A percentile compares a stretch with the other conserved stretches of the same genome.
These are phyloP conservation scores for Histomonas meleagridis DNA, from an alignment of 208 protist genomes.

Conservation along the genomic window DNA sequence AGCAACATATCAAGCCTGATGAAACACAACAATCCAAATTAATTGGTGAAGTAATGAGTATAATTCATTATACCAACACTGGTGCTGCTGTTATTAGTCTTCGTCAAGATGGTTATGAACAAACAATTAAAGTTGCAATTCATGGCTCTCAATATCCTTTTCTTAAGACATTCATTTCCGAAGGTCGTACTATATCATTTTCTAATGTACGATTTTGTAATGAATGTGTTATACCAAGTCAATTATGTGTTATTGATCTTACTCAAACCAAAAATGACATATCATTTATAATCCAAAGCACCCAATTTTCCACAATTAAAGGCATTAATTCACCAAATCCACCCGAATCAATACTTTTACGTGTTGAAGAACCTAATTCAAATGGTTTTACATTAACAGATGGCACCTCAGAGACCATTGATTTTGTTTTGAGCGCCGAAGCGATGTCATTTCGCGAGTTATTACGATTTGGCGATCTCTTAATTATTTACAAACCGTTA, in stretches of 20 bases:
- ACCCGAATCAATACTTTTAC: background rate
- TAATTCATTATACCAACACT: background rate
- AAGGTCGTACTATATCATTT: background rate
- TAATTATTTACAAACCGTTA: background rate
- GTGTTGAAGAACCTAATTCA: background rate
- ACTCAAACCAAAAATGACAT: background rate
- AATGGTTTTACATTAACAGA: background rate
- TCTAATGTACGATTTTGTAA: constrained; percentile 3
- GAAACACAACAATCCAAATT: background rate
- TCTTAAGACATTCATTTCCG: background rate
- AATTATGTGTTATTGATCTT: background rate
- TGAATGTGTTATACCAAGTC: background rate
- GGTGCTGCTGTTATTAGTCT: background rate
- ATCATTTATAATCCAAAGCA: background rate
- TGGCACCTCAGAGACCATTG: background rate
- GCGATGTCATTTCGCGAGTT: background rate
- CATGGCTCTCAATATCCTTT: background rate
- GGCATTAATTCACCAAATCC: background rate
- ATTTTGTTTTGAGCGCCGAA: background rate
- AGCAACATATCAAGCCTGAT: background rate
- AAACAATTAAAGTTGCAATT: background rate
- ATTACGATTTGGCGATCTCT: background rate
- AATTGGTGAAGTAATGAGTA: too few species aligned
- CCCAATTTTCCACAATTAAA: background rate
- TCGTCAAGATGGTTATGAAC: background rate